Evolutionary conservation across 2,329 filamentous ascomycete species (phyloP), one percentile per base, ranked within the genome.

Genomic region (Pyrenochaeta sp.): DNA sequence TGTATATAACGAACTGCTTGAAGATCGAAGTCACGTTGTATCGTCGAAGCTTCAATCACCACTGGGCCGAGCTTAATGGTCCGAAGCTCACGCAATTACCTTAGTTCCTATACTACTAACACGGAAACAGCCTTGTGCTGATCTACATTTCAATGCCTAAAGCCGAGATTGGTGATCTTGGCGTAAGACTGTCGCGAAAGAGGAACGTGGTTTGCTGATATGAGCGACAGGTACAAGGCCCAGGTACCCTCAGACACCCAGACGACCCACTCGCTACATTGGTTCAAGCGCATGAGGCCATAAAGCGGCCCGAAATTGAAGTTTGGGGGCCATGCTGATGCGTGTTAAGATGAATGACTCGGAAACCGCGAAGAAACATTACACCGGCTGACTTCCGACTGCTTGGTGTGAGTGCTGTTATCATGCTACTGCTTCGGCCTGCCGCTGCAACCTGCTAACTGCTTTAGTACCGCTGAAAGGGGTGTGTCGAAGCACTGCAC

Each of bases 151-250:
- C 25, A 15, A 27, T 47, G 5, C 45, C 45, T 4, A 47, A 34
- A 22, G 12, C 19, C n/a, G 45, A 32, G 12, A 24, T 47, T 32
- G 45, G 13, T 19, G 12, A 30, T 28, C 28, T 34, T 28, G 28
- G 45, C 19, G 45, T 30, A 34, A 47, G 45, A 32, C 7, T 19
- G 6, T 47, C 25, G 42, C 25, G 28, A 34, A 34, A 34, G 15
- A 15, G 15, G 8, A 30, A 30, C n/a, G 28, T 5, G 15, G 13
- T 10, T 34, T 43, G 46, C 47, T 58, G 51, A 50, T 36, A 47
- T 51, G 19, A 54, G 56, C 42, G n/a, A 40, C 47, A 51, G 19
- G 30, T 27, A 3, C 43, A 45, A 45, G 43, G 43, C 24, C 22
- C n/a, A n/a, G 19, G 9, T 22, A 44, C n/a, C 45, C 45, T 47